Evolutionary conservation across 176 grass and related monocot genomes (phyloP).

Genomic region (Zoysia pacifica): DNA sequence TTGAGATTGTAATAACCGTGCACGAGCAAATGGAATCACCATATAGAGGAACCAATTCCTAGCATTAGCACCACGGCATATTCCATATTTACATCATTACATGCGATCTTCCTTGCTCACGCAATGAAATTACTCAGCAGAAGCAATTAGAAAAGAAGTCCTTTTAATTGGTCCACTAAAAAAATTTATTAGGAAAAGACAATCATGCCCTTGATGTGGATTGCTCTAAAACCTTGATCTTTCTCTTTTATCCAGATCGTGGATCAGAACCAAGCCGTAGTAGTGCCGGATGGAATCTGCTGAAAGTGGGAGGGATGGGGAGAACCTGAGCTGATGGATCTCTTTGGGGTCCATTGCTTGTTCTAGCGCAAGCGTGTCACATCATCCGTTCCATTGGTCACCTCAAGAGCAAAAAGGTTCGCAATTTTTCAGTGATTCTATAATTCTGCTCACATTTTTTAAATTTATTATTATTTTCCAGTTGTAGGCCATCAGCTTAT

Average conservation of each 20-base stretch:
- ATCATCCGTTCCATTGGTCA: conserved; percentile 9
- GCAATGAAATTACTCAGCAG: background rate
- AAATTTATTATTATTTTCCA: background rate
- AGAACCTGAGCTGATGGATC: conserved; percentile 64
- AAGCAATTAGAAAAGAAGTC: background rate
- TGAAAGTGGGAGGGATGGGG: conserved; percentile 42
- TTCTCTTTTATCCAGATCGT: conserved; percentile 47
- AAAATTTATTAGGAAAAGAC: conserved; percentile 23
- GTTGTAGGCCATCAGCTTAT: too few species aligned
- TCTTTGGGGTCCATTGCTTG: conserved; percentile 40
- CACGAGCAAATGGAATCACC: background rate
- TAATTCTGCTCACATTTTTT: background rate
- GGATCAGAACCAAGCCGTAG: conserved; percentile 46
- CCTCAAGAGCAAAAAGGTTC: conserved; percentile 4
- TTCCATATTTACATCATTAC: background rate
- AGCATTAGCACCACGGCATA: background rate
- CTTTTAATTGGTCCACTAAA: background rate
- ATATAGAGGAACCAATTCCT: background rate
- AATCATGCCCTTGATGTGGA: conserved; percentile 31
- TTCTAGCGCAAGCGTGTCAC: conserved; percentile 32
- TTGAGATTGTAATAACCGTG: background rate
- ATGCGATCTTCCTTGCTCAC: background rate
- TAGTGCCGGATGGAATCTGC: conserved; percentile 52
- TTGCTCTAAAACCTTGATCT: conserved; percentile 33
- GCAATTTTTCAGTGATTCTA: background rate